Evolutionary conservation across 2,329 filamentous ascomycete species (phyloP), one percentile per base, ranked within the genome.

Genomic region (Fusarium nodosum): DNA sequence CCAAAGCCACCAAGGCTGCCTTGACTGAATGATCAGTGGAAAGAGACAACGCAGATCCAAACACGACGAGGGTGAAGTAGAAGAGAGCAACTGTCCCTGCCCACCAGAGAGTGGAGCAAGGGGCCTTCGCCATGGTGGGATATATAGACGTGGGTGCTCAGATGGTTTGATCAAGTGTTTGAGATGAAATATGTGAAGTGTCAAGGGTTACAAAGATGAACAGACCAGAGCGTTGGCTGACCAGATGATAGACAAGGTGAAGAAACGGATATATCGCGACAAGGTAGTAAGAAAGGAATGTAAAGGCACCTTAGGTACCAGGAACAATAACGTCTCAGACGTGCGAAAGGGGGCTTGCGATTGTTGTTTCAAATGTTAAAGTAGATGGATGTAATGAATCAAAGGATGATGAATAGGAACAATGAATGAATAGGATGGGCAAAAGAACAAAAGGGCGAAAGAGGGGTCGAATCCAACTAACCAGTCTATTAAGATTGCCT

Each of bases 1-100:
- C 73, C 12, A 80, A 63, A 13, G 77, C 72, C 11, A 80, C 75
- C 47, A 80, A 64, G 24, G 77, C 77, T 61, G 78, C 79, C 48
- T 74, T 73, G 36, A 74, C 72, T 36, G 72, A 54, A 13, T 51
- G 64, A 72, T 76, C 77, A 61, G 62, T 20, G 33, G 61, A 45
- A 11, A 66, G 51, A 33, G 68, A 50, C 31, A 60, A 63, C 45
- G 53, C 64, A 24, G 68, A 60, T 24, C 72, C 65, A 54, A 63
- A 58, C 18, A 67, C 62, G 46, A 71, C 57, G 11, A 71, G 53
- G 55, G 68, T 44, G 34, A 75, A 60, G 39, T 69, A 46, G n/a
- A 77, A 36, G 44, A 77, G 51, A 41, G 69, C 28, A 18, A 63
- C 28, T 31, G 67, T n/a, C 66, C 66, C 72, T 28, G 61, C 44